Conservation (phyloP, 352 stramenopile species). For the Phytopythium kandeliae region DNA sequence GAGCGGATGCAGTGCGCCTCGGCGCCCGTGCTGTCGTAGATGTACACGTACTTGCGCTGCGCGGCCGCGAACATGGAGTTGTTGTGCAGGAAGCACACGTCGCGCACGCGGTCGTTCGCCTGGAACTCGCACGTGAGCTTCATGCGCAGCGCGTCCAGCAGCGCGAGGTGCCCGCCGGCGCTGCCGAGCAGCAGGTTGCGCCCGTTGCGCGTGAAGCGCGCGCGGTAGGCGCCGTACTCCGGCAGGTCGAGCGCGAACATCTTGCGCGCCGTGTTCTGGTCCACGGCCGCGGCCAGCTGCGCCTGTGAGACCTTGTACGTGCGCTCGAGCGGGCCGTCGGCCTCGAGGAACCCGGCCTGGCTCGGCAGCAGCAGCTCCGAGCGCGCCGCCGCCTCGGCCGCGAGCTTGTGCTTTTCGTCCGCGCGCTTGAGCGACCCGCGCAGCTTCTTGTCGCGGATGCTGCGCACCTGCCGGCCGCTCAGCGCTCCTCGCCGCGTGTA, state of each 20-base stretch:
- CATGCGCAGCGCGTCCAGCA: constrained; percentile 93
- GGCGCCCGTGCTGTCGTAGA: constrained; percentile 96
- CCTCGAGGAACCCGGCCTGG: constrained; percentile 85
- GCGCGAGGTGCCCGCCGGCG: constrained; percentile 91
- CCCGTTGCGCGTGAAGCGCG: constrained; percentile 95
- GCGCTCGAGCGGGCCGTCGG: constrained; percentile 93
- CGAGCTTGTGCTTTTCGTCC: constrained; percentile 80
- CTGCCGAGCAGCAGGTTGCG: constrained; percentile 93
- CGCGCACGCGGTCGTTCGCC: constrained; percentile 91
- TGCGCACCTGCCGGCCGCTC: constrained; percentile 51
- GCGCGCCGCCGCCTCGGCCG: constrained; percentile 81
- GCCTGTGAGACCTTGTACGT: constrained; percentile 95
- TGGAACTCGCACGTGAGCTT: constrained; percentile 92
- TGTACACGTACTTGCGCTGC: constrained; percentile 98
- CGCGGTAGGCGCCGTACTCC: constrained; percentile 91
- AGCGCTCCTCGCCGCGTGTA: constrained; percentile 60
- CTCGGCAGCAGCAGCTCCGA: constrained; percentile 89
- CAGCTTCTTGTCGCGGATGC: constrained; percentile 89
- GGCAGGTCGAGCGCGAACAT: constrained; percentile 94
- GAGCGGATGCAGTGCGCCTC: constrained; percentile 96
- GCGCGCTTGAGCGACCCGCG: constrained; percentile 58
- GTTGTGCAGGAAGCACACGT: constrained; percentile 98
- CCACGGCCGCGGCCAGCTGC: constrained; percentile 80
- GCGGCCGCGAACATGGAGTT: constrained; percentile 95
- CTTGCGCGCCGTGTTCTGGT: constrained; percentile 93